Evolutionary conservation across 2,329 filamentous ascomycete genomes (phyloP), one percentile per base, ranked within the genome.

Genomic region (Furcasterigmium furcatum): DNA sequence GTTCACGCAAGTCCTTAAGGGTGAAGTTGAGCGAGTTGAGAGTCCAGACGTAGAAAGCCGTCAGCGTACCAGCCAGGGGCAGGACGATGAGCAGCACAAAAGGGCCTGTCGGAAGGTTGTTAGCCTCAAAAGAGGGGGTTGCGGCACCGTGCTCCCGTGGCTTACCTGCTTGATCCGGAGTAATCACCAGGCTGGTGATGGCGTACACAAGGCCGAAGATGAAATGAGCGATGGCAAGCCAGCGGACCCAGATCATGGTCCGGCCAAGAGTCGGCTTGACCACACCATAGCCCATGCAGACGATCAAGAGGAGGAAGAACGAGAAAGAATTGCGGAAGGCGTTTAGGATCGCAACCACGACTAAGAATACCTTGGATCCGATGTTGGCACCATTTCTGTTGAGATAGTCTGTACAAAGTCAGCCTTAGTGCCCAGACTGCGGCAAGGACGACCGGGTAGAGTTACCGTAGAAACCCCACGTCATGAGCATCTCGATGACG

Each of bases 251-350:
- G 54, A 92, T 82, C 94, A 99, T 99, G 12, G 91, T 91, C 59
- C 86, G 88, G 47, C 94, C 94, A 5, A 99, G 79, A 3, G 87
- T 90, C 3, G 86, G 88, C 70, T 97, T 97, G 54, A 99, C 95
- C 20, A 99, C 95, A 56, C 94, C 94, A 58, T 99, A 99, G 25
- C 94, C 94, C 94, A 99, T 99, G 67, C 94, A 99, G 25, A 99
- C 94, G 55, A 99, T 97, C 44, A 99, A 83, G 9, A 99, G 79
- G 41, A 99, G 75, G 75, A 99, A 99, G 75, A 99, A 99, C 0
- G 92, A 96, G 65, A 99, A 97, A 0, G 92, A 96, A 68, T 97
- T 99, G 52, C 94, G 82, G 46, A 85, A 91, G 5, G 94, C 94
- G 62, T 96, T 97, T 38, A 99, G 77, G 20, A 97, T 77, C 30